Conservation (phyloP, 1,284 basidiomycete species). For the Paramarasmius palmivorus region DNA sequence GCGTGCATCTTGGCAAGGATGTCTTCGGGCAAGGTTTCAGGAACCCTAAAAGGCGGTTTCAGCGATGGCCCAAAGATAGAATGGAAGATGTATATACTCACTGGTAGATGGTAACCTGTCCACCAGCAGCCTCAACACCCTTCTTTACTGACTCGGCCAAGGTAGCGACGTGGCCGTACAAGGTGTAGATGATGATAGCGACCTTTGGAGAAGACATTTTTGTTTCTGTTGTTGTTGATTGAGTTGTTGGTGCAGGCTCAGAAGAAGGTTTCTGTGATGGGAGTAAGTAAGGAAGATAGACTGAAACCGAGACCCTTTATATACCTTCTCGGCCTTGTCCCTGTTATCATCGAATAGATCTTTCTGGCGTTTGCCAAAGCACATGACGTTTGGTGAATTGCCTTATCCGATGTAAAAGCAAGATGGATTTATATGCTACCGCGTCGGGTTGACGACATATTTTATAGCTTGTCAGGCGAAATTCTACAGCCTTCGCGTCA, state of each 20-base stretch:
- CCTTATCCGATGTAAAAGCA: neutral
- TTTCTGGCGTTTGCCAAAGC: neutral
- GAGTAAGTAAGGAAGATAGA: neutral
- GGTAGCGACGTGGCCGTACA: constrained; percentile 80
- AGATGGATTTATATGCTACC: neutral
- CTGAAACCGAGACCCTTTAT: neutral
- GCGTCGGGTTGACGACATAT: too few species aligned
- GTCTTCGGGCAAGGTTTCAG: constrained; percentile 84
- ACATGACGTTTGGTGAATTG: neutral
- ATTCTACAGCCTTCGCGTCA: too few species aligned
- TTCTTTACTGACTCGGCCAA: constrained; percentile 78
- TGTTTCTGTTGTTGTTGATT: too few species aligned
- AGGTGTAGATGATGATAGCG: constrained; percentile 82
- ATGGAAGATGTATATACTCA: constrained; percentile 33
- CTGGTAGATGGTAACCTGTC: constrained; percentile 74
- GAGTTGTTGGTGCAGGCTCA: constrained; percentile 4
- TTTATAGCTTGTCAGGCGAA: too few species aligned
- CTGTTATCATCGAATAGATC: neutral
- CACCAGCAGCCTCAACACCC: constrained; percentile 74
- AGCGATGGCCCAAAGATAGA: constrained; percentile 2
- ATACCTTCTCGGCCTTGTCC: neutral
- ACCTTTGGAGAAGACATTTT: constrained; percentile 50
- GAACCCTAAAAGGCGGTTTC: constrained; percentile 49
- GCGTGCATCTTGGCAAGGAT: constrained; percentile 80
- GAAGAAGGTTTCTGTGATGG: constrained; percentile 1